Percentiles rank a stretch among this genome's conserved stretches.
Evolutionary conservation across 2,329 filamentous ascomycete species (phyloP).

Genomic region (Hyphodiscus sp.): DNA sequence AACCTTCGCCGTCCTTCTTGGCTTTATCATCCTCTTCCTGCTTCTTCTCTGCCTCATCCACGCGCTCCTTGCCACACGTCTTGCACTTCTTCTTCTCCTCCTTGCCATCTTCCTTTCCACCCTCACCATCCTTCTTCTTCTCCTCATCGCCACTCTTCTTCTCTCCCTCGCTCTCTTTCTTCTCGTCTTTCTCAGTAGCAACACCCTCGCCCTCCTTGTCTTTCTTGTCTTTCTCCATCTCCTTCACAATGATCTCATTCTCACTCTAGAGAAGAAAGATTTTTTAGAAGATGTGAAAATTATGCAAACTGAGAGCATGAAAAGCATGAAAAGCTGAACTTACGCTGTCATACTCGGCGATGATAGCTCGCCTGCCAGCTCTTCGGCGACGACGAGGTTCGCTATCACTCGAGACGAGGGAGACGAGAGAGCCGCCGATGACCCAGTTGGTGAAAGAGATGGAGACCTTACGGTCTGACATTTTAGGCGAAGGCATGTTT

Average conservation of each 20-base stretch:
- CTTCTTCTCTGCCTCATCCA: slow-evolving; percentile 6
- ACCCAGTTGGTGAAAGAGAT: slow-evolving; percentile 28
- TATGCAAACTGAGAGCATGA: neutral
- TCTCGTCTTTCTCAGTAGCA: neutral
- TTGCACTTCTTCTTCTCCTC: slow-evolving; percentile 1
- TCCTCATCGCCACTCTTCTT: neutral
- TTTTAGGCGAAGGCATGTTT: slow-evolving; percentile 1
- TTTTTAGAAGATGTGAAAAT: neutral
- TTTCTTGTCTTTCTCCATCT: neutral
- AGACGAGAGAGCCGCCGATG: slow-evolving; percentile 23
- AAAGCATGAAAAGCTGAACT: neutral
- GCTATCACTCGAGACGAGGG: slow-evolving; percentile 1
- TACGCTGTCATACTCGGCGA: slow-evolving; percentile 4
- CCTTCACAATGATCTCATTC: neutral
- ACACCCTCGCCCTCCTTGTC: neutral
- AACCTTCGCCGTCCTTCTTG: slow-evolving; percentile 1
- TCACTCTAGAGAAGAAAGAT: neutral
- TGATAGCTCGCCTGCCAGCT: neutral
- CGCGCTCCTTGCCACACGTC: neutral
- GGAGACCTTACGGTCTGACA: slow-evolving; percentile 12
- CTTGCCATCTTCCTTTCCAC: slow-evolving; percentile 7
- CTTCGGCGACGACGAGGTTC: neutral
- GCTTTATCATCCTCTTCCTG: slow-evolving; percentile 5
- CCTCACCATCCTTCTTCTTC: neutral
- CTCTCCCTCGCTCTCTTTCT: slow-evolving; percentile 1